Conservation (phyloP, 371 early-diverging fungal species). For the Mucor saturninus region DNA sequence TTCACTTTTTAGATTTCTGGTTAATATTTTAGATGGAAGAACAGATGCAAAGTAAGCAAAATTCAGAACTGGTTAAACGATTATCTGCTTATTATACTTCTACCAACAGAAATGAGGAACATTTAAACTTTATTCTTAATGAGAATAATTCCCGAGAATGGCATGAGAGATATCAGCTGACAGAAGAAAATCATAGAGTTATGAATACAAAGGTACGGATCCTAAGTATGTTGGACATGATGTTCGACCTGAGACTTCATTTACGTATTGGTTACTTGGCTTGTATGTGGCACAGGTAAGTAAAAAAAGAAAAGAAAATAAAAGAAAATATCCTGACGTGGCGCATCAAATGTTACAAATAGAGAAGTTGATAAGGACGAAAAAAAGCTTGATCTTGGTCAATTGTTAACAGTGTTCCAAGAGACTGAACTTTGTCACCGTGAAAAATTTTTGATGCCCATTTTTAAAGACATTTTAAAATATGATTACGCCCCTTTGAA, state of each 20-base stretch:
- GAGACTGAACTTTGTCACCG: conserved; percentile 38
- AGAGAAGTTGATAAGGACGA: not conserved
- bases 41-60: conserved; percentile 38
- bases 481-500: conserved; percentile 55
- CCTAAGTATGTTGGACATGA: conserved; percentile 50
- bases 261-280: conserved; percentile 44
- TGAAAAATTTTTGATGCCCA: conserved; percentile 49
- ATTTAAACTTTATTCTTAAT: conserved; percentile 27
- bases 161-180: conserved; percentile 45
- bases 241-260: conserved; percentile 50
- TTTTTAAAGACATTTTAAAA: conserved; percentile 55
- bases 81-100: not conserved
- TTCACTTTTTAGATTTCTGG: conserved; percentile 40
- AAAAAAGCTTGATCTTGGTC: not conserved
- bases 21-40: conserved; percentile 54
- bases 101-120: conserved; percentile 32
- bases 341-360: no score
- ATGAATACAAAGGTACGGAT: conserved; percentile 59
- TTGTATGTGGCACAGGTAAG: conserved; percentile 28
- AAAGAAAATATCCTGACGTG: no score
- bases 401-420: conserved; percentile 13
- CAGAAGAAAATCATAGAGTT: conserved; percentile 44
- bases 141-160: conserved; percentile 24
- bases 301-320: not conserved
- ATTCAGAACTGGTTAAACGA: not conserved